Base-by-base conservation (phyloP, 1,284 basidiomycete species). In the Ustilago loliicola region DNA sequence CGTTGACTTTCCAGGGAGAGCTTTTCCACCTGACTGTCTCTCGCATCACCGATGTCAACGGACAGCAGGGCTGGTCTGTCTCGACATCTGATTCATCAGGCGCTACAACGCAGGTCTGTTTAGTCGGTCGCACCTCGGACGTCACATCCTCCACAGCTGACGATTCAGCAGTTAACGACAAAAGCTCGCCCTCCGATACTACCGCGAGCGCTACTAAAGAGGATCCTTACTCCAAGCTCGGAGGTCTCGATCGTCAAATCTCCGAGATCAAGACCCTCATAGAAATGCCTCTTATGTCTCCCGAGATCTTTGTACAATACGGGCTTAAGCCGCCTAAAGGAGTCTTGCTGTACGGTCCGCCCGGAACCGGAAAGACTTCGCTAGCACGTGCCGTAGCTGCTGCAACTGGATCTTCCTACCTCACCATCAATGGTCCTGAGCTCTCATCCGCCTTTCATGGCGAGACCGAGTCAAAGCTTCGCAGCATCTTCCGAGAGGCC, bases 361-460 rank as follows among this genome's bases (percentile, higher is more conserved):
- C 86, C 1, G 86, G 86, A 42, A 87, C 86, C 0, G 86, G 86
- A 15, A 87, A 87, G 71, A 87, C 86, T 11, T 80, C 82, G 4
- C 73, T 87, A 4, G 86, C 86, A 10, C 77, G 80, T 21, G 80
- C 82, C 4, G 83, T 83, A 2, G 80, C 83, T 1, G 66, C 80
- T 47, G 83, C 86, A 3, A 73, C 80, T 13, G 72, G 77, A 5
- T 81, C 80, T 10, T 76, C 81, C 3, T 79, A 80, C n/a, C 72
- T 82, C 56, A 81, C 69, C 21, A 92, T 98, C 84, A 96, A 97
- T 79, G 97, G 97, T 0, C 94, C 97, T 3, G 95, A 98, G 85
- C 91, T 99, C 19, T 94, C 93, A 0, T 95, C 94, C 15, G 94
- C 95, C 0, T 98, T 94, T 84, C 96, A 98, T 82, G 96, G 96